Conservation (phyloP, 371 early-diverging fungal genomes). For the Conidiobolus incongruus region DNA sequence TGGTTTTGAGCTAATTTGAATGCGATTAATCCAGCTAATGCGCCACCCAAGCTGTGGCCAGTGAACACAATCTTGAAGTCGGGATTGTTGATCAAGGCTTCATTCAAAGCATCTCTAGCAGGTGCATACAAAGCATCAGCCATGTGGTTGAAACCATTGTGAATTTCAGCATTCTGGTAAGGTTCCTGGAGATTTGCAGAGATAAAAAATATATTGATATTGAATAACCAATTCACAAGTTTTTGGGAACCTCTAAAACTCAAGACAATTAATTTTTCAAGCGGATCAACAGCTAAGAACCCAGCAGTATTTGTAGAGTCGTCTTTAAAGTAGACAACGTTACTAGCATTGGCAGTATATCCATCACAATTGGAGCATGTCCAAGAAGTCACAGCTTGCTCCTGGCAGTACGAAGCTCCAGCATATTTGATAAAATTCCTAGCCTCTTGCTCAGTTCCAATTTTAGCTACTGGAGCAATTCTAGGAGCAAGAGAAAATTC, state of each 20-base stretch:
- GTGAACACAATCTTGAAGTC: constrained; percentile 4
- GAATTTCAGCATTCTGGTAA: neutral
- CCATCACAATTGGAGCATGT: neutral
- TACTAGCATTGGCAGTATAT: neutral
- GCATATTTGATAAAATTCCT: neutral
- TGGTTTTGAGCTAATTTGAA: neutral
- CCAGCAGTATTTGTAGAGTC: too few species aligned
- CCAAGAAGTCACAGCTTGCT: neutral
- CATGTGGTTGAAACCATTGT: constrained; percentile 1
- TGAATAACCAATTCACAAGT: too few species aligned
- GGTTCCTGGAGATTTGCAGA: too few species aligned
- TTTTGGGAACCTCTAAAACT: too few species aligned
- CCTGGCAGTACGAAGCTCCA: constrained; percentile 1
- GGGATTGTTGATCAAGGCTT: neutral
- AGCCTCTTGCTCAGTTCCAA: neutral
- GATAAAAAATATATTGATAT: too few species aligned
- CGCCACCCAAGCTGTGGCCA: constrained; percentile 7
- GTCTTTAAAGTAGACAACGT: too few species aligned
- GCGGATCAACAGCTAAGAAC: neutral
- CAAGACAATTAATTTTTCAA: too few species aligned
- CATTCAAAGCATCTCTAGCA: neutral
- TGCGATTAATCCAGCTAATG: neutral
- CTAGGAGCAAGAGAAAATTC: too few species aligned
- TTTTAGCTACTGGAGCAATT: too few species aligned
- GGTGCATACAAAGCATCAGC: neutral